phyloP scores from a whole-genome alignment of 1,139 yeast genomes.

The Pichia sp. region DNA sequence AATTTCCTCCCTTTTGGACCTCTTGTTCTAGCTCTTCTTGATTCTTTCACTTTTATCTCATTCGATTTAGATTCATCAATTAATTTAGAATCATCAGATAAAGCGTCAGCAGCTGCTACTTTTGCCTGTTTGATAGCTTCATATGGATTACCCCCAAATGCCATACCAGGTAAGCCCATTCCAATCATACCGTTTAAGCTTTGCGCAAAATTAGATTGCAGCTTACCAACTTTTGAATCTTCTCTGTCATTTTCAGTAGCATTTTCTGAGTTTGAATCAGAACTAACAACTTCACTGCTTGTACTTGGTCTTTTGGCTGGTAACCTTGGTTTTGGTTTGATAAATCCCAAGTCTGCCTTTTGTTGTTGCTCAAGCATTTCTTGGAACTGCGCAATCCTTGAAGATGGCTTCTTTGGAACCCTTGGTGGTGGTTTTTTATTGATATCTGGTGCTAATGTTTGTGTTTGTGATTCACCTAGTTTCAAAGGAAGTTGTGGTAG shows the following conservation, averaged over 20 bases:
- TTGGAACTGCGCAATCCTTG: slow-evolving; percentile 74
- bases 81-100: slow-evolving; percentile 16
- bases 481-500: not conserved
- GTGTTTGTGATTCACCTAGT: not conserved
- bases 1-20: slow-evolving; percentile 78
- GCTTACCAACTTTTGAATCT: slow-evolving; percentile 20
- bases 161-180: slow-evolving; percentile 60
- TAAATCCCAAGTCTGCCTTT: slow-evolving; percentile 25
- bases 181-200: slow-evolving; percentile 55
- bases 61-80: slow-evolving; percentile 13
- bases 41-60: slow-evolving; percentile 24
- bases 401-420: slow-evolving; percentile 68
- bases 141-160: slow-evolving; percentile 14
- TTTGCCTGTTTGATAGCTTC: slow-evolving; percentile 8
- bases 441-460: not conserved
- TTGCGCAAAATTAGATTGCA: slow-evolving; percentile 41
- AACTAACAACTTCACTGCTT: not conserved
- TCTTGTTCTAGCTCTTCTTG: slow-evolving; percentile 48
- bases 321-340: slow-evolving; percentile 19
- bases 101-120: slow-evolving; percentile 8
- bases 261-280: slow-evolving; percentile 4
- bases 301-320: slow-evolving; percentile 11
- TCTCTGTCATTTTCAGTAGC: not conserved
- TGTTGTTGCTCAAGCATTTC: slow-evolving; percentile 54
- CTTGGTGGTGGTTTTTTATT: slow-evolving; percentile 47